Conservation (phyloP, 148 eudicot genomes). For the Diospyros lotus region DNA sequence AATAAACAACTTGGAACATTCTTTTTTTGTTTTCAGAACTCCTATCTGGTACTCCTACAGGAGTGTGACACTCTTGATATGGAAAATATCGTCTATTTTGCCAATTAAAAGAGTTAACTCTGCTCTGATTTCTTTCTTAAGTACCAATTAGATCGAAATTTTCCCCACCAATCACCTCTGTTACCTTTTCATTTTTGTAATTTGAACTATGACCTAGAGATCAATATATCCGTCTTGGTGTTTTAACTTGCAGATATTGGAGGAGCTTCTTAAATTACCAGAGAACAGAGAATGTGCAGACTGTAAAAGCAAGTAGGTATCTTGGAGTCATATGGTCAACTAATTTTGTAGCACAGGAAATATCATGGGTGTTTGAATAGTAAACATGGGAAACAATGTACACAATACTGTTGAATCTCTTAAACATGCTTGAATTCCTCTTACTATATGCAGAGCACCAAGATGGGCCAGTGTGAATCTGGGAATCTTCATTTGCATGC, state of each 20-base stretch:
- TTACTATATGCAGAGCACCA: constrained; percentile 48
- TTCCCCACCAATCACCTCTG: background rate
- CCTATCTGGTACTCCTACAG: background rate
- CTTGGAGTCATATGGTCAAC: background rate
- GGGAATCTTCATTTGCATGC: constrained; percentile 73
- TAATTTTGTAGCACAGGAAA: constrained; percentile 2
- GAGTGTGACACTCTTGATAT: background rate
- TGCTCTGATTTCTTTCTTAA: background rate
- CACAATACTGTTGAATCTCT: background rate
- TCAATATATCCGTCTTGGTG: background rate
- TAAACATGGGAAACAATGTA: background rate
- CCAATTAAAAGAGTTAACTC: background rate
- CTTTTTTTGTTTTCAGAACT: background rate
- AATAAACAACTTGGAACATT: background rate
- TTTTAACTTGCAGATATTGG: constrained; percentile 50
- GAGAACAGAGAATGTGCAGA: constrained; percentile 84
- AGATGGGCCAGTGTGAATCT: constrained; percentile 88
- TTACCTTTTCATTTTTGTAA: background rate
- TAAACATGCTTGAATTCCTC: constrained; percentile 8
- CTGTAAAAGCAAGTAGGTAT: constrained; percentile 64
- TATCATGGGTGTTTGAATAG: too few relatives aligned
- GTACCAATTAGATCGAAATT: background rate
- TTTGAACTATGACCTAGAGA: too few relatives aligned
- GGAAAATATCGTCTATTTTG: background rate
- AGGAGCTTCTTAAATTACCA: constrained; percentile 64